Base-by-base conservation (phyloP, 2,329 filamentous ascomycete genomes). In the Penicillium sp. region DNA sequence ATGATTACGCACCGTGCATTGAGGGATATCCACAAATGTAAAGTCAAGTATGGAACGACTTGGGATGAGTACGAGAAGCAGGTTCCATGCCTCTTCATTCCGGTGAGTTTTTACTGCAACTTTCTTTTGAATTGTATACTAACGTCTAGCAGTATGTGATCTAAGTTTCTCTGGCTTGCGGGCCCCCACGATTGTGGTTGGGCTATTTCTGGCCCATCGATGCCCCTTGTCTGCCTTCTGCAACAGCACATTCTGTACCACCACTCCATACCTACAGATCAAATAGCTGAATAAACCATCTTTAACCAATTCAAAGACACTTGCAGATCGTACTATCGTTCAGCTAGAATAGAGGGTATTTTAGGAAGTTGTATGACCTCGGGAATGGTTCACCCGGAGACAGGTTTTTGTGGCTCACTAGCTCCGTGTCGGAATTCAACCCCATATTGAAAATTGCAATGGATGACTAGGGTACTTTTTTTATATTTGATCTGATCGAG, bases 71-170 rank as follows among this genome's bases (percentile, higher is more conserved):
- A 94, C 72, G 87, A 90, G 79, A 84, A 81, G 74, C 80, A 82
- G 71, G 90, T 92, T 38, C 91, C 91, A 34, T 92, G 90, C 72
- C 78, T 94, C 43, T 94, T 94, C 72, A 91, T 95, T 76, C 91
- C 91, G 53, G 82, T 82, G 67, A 75, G 80, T 65, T 44, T 33
- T 40, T 21, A 13, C 16, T 29, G 1, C 34, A 23, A n/a, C 6
- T 29, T 21, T 10, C 6, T 10, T 39, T 40, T 23, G 16, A 8
- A 16, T 19, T 3, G 13, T 33, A 7, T 29, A 23, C 55, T 60
- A 47, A 60, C 31, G 4, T 25, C 10, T 25, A 2, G 23, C 13
- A 60, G 58, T 60, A 60, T 36, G 45, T 60, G 27, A 13, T 60
- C 23, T 60, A 48, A 52, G 25, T 10, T 27, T 2, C 39, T 16